These are phyloP conservation scores for Macroventuria anomochaeta DNA, from an alignment of 2,329 filamentous ascomycete genomes.

Conservation along the genomic window DNA sequence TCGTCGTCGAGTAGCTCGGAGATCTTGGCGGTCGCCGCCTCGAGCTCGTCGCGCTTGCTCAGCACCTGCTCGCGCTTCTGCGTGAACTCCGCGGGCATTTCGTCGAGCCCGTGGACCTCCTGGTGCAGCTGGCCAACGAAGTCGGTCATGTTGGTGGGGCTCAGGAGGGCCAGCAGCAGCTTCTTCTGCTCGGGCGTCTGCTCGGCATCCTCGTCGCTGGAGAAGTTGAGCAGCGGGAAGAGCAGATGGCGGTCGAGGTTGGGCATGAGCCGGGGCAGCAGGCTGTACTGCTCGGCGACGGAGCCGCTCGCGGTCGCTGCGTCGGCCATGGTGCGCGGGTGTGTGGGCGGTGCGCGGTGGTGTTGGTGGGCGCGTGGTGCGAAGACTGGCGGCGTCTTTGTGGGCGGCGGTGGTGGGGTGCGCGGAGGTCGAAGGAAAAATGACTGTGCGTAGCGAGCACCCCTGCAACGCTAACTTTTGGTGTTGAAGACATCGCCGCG, in stretches of 20 bases:
- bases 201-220: slow-evolving; percentile 81
- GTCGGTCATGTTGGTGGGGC: slow-evolving; percentile 98
- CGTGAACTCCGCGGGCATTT: slow-evolving; percentile 82
- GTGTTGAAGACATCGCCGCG: slow-evolving; percentile 29
- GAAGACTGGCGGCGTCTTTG: slow-evolving; percentile 23
- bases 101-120: slow-evolving; percentile 80
- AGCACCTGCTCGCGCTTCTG: slow-evolving; percentile 90
- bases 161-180: slow-evolving; percentile 91
- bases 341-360: slow-evolving; percentile 17
- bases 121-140: slow-evolving; percentile 92
- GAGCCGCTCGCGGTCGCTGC: slow-evolving; percentile 46
- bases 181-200: slow-evolving; percentile 74
- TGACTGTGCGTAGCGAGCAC: slow-evolving; percentile 47
- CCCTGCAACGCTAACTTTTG: slow-evolving; percentile 47
- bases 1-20: slow-evolving; percentile 84
- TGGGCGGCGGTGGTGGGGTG: slow-evolving; percentile 26
- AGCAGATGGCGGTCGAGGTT: slow-evolving; percentile 95
- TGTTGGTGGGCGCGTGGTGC: slow-evolving; percentile 20
- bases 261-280: slow-evolving; percentile 87
- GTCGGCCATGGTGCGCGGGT: slow-evolving; percentile 45
- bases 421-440: slow-evolving; percentile 34
- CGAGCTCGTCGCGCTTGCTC: slow-evolving; percentile 78
- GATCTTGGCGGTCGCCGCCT: slow-evolving; percentile 88
- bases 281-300: slow-evolving; percentile 74
- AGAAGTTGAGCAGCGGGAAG: slow-evolving; percentile 94